A percentile compares a stretch with the other conserved stretches of the same genome.
phyloP scores from a whole-genome alignment of 208 protist species.

The Porcisia hertigi region DNA sequence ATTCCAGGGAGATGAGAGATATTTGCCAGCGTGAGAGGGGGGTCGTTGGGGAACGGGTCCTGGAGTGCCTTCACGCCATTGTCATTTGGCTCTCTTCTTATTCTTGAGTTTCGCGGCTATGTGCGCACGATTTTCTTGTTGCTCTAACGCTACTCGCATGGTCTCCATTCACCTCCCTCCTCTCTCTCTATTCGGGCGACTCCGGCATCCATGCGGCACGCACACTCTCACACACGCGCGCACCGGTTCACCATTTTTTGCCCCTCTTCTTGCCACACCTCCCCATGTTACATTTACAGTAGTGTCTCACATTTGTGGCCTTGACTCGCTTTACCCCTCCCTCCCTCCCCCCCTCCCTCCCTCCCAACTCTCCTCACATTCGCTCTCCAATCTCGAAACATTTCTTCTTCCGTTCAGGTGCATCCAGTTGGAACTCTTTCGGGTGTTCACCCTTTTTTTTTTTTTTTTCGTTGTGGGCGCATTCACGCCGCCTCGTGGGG shows the following conservation, averaged over 20 bases:
- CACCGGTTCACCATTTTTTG: not conserved
- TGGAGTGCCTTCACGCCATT: too few species aligned
- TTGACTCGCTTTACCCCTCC: not conserved
- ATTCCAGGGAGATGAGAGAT: too few species aligned
- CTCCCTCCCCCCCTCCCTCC: not conserved
- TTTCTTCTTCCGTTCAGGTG: not conserved
- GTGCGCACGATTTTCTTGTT: too few species aligned
- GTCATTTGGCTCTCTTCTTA: too few species aligned
- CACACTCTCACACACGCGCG: not conserved
- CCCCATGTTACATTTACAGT: conserved; percentile 9
- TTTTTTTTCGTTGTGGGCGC: not conserved
- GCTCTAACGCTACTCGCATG: too few species aligned
- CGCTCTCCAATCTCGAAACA: not conserved
- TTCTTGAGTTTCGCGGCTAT: too few species aligned
- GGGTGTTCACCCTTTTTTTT: not conserved
- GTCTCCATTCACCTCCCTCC: too few species aligned
- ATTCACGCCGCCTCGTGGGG: not conserved
- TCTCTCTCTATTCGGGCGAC: too few species aligned
- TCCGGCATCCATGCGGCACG: not conserved
- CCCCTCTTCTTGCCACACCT: not conserved
- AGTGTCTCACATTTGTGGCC: conserved; percentile 7
- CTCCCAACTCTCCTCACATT: not conserved
- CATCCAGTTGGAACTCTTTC: not conserved
- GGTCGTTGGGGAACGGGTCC: too few species aligned
- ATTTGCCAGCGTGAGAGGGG: too few species aligned